These are phyloP conservation scores for Xylariaceae sp. DNA, from an alignment of 2,329 filamentous ascomycete species.

Conservation along the genomic window DNA sequence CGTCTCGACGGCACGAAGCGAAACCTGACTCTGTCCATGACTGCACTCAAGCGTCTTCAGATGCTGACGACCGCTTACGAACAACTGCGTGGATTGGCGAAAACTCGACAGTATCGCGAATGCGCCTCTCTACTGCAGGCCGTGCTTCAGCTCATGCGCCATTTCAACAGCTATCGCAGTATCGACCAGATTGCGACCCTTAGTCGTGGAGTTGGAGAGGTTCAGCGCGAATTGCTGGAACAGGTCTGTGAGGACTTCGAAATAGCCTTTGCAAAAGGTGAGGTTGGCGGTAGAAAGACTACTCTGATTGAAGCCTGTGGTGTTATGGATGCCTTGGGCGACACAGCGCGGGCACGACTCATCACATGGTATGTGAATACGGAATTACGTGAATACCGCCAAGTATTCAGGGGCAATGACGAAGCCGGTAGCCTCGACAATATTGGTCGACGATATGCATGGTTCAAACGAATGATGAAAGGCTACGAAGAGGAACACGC, in stretches of 20 bases:
- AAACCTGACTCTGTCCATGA: constrained; percentile 96
- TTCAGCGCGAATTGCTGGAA: constrained; percentile 87
- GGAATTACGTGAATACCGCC: constrained; percentile 87
- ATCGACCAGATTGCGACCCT: constrained; percentile 96
- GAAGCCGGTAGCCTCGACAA: constrained; percentile 96
- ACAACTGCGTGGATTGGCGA: constrained; percentile 77
- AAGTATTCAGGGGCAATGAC: constrained; percentile 93
- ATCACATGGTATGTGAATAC: constrained; percentile 99
- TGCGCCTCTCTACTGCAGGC: constrained; percentile 91
- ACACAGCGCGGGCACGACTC: constrained; percentile 73
- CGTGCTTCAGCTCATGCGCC: constrained; percentile 93
- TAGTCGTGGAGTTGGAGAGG: constrained; percentile 84
- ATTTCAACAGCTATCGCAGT: constrained; percentile 96
- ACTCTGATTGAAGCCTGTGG: constrained; percentile 81
- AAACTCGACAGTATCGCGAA: constrained; percentile 86
- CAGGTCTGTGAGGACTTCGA: constrained; percentile 99
- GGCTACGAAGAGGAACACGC: constrained; percentile 92
- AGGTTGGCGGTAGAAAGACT: constrained; percentile 63
- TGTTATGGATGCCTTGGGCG: constrained; percentile 91
- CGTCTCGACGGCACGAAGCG: constrained; percentile 92
- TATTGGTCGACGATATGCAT: constrained; percentile 88
- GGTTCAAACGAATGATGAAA: constrained; percentile 95
- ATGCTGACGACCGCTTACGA: constrained; percentile 99
- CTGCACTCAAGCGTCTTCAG: constrained; percentile 89
- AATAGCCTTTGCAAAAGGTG: constrained; percentile 83